A percentile compares a stretch with the other conserved stretches of the same genome.
Evolutionary conservation across 2,329 filamentous ascomycete genomes (phyloP).

Genomic region (Apiospora kogelbergensis): DNA sequence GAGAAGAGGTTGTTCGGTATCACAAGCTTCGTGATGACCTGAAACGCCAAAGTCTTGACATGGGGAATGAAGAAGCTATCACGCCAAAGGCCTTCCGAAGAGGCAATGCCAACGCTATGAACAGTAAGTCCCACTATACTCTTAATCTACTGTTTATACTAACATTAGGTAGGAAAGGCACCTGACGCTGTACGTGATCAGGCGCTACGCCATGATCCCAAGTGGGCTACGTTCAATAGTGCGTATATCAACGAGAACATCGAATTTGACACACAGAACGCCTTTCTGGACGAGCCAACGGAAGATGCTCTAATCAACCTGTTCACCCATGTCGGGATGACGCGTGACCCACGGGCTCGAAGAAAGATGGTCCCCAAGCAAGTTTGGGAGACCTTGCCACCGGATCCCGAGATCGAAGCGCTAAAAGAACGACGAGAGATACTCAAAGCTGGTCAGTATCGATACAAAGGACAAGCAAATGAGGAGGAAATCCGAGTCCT

Average conservation of each 20-base stretch:
- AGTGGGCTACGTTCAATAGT: conserved; percentile 27
- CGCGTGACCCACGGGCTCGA: conserved; percentile 25
- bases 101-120: conserved; percentile 22
- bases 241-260: conserved; percentile 30
- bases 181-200: conserved; percentile 27
- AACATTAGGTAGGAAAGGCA: conserved; percentile 21
- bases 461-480: conserved; percentile 20
- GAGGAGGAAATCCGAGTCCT: conserved; percentile 26
- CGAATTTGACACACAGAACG: conserved; percentile 30
- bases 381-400: conserved; percentile 24
- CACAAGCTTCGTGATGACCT: conserved; percentile 28
- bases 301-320: conserved; percentile 22
- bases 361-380: conserved; percentile 31
- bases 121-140: conserved; percentile 20
- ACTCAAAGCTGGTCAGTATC: conserved; percentile 28
- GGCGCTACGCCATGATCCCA: conserved; percentile 30
- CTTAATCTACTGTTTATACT: background rate
- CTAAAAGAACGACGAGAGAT: conserved; percentile 20
- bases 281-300: conserved; percentile 25
- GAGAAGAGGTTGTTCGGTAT: conserved; percentile 23
- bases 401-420: conserved; percentile 26
- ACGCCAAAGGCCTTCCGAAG: conserved; percentile 19
- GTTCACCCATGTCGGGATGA: conserved; percentile 28
- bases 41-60: conserved; percentile 24
- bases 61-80: conserved; percentile 19